Base-by-base conservation (phyloP, 2,329 filamentous ascomycete genomes). In the Alternaria atra region DNA sequence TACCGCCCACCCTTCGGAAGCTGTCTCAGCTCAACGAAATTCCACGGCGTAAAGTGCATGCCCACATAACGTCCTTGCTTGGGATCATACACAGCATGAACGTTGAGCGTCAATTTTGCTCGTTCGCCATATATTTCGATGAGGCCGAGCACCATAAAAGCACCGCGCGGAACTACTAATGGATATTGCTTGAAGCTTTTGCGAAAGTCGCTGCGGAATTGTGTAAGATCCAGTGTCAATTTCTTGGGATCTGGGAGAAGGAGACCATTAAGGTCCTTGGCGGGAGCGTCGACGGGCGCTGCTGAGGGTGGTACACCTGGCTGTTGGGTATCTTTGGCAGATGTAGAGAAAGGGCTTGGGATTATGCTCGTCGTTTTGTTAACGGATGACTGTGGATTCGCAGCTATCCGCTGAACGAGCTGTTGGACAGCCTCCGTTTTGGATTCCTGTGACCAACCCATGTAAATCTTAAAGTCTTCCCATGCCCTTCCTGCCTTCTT, bases 11-110 rank as follows among this genome's bases (percentile, higher is more conserved):
- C 81, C 55, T 65, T 79, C 0, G 81, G 80, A 30, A 57, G 40
- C 65, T 83, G 81, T 20, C 71, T 71, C 67, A 77, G 77, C 65
- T 73, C 55, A 6, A 37, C 60, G 13, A 68, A 35, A 23, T 66
- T 75, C 52, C 63, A 71, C n/a, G 78, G 51, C 2, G 48, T 59
- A 5, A 68, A 69, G 8, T 70, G 6, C 2, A 76, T 2, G 78
- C 60, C 20, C 52, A 81, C 71, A 55, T 77, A 84, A 40, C 77
- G 77, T 9, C 68, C 74, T 25, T 69, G 58, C 47, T 78, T 78
- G 1, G 82, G 82, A 58, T 85, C 81, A 63, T 84, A 85, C 5
- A 73, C 76, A 5, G 76, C 80, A 8, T 69, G 60, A 3, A 85
- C 80, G 57, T 84, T 81, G n/a, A 84, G 62, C 5, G 80, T 79